A percentile compares a stretch with the other conserved stretches of the same genome.
These are phyloP conservation scores for Globisporangium acanthophoron DNA, from an alignment of 352 stramenopile species.

Conservation along the genomic window DNA sequence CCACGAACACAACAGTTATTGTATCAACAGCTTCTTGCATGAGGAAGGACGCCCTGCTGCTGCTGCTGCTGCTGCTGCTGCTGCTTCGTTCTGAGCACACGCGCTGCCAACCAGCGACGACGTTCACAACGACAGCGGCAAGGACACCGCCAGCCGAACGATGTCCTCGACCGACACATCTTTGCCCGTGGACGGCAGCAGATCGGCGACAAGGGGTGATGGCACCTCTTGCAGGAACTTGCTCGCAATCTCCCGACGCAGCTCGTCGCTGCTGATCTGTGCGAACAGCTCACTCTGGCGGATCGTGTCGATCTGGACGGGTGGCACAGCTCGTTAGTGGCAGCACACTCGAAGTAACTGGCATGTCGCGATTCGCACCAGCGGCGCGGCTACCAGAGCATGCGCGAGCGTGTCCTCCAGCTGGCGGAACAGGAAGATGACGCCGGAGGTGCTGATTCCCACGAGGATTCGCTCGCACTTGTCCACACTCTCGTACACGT, in stretches of 20 bases:
- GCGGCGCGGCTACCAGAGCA: constrained; percentile 30
- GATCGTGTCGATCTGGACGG: constrained; percentile 28
- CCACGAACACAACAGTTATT: constrained; percentile 5
- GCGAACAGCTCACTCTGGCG: constrained; percentile 25
- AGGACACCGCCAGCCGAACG: constrained; percentile 11
- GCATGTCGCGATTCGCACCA: constrained; percentile 22
- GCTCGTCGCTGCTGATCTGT: constrained; percentile 35
- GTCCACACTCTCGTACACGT: constrained; percentile 24
- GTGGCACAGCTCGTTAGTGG: background rate
- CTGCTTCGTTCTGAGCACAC: background rate
- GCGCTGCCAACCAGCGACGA: constrained; percentile 13
- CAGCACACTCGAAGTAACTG: background rate
- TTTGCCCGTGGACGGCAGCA: background rate
- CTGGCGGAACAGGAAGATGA: constrained; percentile 54
- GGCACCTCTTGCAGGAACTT: constrained; percentile 15
- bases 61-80: background rate
- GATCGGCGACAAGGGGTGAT: constrained; percentile 2
- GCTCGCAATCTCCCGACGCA: constrained; percentile 33
- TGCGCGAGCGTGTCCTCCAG: constrained; percentile 37
- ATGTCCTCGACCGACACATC: constrained; percentile 14
- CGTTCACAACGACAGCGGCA: background rate
- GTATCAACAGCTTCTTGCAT: constrained; percentile 8
- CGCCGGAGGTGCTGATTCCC: constrained; percentile 57
- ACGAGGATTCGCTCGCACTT: constrained; percentile 40
- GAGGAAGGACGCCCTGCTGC: no score